These are phyloP conservation scores for Avena insularis DNA, from an alignment of 176 grass and related monocot species.

Conservation along the genomic window DNA sequence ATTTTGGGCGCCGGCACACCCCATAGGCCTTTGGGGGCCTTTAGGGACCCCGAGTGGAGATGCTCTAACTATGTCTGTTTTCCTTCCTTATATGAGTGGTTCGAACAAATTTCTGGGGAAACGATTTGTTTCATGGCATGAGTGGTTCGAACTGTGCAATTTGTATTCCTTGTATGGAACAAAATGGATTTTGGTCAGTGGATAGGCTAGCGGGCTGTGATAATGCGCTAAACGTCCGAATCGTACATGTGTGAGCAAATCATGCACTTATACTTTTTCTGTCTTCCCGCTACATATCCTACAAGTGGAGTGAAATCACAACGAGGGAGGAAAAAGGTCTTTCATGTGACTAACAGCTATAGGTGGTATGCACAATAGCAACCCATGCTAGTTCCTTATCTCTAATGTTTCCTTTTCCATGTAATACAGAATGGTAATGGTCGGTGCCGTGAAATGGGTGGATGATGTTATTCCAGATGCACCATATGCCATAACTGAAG, in stretches of 20 bases:
- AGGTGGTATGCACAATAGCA: background rate
- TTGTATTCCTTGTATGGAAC: background rate
- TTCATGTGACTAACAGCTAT: background rate
- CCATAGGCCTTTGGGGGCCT: too few relatives aligned
- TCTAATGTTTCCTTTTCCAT: background rate
- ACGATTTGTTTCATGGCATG: background rate
- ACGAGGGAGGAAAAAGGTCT: too few relatives aligned
- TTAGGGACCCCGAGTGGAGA: too few relatives aligned
- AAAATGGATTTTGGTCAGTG: background rate
- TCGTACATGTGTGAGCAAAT: background rate
- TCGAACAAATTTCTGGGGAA: background rate
- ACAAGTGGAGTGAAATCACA: too few relatives aligned
- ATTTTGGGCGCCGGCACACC: too few relatives aligned
- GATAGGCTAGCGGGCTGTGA: background rate
- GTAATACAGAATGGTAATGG: slow-evolving; percentile 78
- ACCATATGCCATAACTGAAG: slow-evolving; percentile 90
- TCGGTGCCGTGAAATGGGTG: slow-evolving; percentile 85
- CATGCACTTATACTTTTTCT: background rate
- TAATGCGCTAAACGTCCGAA: background rate
- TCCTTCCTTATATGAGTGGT: too few relatives aligned
- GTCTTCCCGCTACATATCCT: too few relatives aligned
- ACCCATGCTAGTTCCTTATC: background rate
- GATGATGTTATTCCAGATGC: slow-evolving; percentile 88
- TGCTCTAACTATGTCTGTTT: background rate
- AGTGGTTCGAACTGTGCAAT: background rate